Percentiles rank a stretch among this genome's conserved stretches.
phyloP scores from a whole-genome alignment of 208 protist species.

The Leishmania tropica region DNA sequence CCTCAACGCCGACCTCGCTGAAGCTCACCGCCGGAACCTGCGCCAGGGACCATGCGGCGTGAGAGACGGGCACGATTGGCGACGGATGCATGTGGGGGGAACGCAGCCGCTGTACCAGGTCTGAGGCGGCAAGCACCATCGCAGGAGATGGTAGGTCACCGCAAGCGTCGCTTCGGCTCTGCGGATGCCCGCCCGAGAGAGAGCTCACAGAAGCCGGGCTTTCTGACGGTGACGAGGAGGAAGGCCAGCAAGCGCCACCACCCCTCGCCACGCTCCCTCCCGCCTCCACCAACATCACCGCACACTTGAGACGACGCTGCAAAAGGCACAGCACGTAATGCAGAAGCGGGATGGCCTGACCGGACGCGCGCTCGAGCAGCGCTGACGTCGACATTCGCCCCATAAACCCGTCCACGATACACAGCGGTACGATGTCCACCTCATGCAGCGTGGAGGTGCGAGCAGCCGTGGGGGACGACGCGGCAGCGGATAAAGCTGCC shows the following conservation, averaged over 20 bases:
- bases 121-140: conserved; percentile 23
- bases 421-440: conserved; percentile 38
- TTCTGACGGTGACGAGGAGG: not conserved
- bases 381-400: conserved; percentile 47
- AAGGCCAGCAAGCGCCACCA: not conserved
- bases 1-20: not conserved
- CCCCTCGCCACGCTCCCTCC: not conserved
- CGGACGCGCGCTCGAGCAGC: conserved; percentile 61
- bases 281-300: conserved; percentile 62
- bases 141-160: conserved; percentile 6
- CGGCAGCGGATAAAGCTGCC: not conserved
- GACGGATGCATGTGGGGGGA: conserved; percentile 15
- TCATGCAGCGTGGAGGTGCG: not conserved
- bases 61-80: not conserved
- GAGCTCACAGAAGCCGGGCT: not conserved
- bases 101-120: conserved; percentile 23
- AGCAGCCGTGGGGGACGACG: not conserved
- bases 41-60: not conserved
- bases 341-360: conserved; percentile 42
- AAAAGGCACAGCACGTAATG: conserved; percentile 60
- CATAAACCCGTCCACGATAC: conserved; percentile 50
- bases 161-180: not conserved
- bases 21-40: not conserved
- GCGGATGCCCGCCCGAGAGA: not conserved
- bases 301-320: conserved; percentile 59